These are phyloP conservation scores for Curvularia lunata DNA, from an alignment of 2,329 filamentous ascomycete genomes.

Conservation along the genomic window DNA sequence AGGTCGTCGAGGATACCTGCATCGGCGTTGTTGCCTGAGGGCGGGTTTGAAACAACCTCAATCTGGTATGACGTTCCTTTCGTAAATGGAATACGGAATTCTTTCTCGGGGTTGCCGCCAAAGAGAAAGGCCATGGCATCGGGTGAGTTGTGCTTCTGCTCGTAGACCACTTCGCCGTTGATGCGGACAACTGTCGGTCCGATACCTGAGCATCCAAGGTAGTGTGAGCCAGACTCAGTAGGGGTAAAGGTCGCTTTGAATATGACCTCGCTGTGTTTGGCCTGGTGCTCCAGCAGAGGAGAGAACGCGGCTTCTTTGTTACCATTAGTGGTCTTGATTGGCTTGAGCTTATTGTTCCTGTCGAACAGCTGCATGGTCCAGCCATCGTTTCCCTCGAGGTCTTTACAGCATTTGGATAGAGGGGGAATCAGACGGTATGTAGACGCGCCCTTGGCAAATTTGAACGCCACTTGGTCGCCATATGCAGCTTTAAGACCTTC, in stretches of 20 bases:
- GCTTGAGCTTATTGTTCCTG: slow-evolving; percentile 28
- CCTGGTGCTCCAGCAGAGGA: slow-evolving; percentile 30
- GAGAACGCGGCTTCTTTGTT: slow-evolving; percentile 36
- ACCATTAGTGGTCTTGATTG: slow-evolving; percentile 31
- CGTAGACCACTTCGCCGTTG: slow-evolving; percentile 37
- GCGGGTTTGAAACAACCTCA: slow-evolving; percentile 64
- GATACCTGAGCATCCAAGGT: slow-evolving; percentile 44
- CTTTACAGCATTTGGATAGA: slow-evolving; percentile 35
- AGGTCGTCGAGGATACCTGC: slow-evolving; percentile 37
- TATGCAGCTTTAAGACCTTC: slow-evolving; percentile 36
- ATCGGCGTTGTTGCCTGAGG: slow-evolving; percentile 53
- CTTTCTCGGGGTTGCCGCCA: slow-evolving; percentile 68
- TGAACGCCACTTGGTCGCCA: slow-evolving; percentile 40
- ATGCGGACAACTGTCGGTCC: slow-evolving; percentile 41
- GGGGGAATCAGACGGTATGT: slow-evolving; percentile 45
- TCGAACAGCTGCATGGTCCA: slow-evolving; percentile 43
- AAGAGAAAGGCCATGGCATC: slow-evolving; percentile 71
- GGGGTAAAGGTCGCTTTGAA: slow-evolving; percentile 36
- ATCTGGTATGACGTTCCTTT: slow-evolving; percentile 66
- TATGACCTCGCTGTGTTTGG: slow-evolving; percentile 34
- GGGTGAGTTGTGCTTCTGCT: slow-evolving; percentile 57
- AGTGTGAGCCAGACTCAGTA: slow-evolving; percentile 36
- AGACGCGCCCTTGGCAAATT: slow-evolving; percentile 43
- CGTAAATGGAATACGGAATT: slow-evolving; percentile 63
- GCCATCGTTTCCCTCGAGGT: slow-evolving; percentile 36